Evolutionary conservation across 129 eudicot genomes (phyloP).

Genomic region (Tanacetum coccineum): DNA sequence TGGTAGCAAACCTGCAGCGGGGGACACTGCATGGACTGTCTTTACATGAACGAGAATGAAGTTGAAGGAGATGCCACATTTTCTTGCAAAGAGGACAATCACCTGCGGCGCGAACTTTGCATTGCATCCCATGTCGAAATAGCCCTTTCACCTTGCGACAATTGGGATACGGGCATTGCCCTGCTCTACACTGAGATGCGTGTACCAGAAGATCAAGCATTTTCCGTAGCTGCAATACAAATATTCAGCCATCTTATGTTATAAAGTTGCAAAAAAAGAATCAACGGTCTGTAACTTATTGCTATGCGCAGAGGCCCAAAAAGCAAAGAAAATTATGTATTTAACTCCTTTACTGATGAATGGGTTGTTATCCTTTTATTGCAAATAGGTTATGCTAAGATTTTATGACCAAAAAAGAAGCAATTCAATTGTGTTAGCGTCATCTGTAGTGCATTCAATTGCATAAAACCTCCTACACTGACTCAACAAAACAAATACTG

Average conservation of each 20-base stretch:
- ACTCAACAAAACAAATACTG: no score
- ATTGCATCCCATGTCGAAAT: constrained; percentile 84
- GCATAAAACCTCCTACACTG: no score
- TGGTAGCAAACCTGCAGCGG: constrained; percentile 74
- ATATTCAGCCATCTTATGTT: not conserved
- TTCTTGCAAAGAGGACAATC: constrained; percentile 89
- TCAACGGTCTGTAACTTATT: not conserved
- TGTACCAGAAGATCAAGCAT: constrained; percentile 98
- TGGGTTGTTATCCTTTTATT: not conserved
- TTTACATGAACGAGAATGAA: constrained; percentile 94
- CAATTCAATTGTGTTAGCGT: not conserved
- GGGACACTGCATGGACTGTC: constrained; percentile 84
- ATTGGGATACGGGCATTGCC: constrained; percentile 71
- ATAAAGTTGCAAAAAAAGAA: not conserved
- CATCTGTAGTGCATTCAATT: not conserved
- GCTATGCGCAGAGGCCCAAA: not conserved
- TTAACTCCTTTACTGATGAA: not conserved
- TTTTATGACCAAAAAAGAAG: not conserved
- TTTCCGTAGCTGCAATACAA: constrained; percentile 63
- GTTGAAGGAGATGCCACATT: constrained; percentile 97
- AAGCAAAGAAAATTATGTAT: not conserved
- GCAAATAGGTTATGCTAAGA: not conserved
- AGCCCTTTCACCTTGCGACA: constrained; percentile 96
- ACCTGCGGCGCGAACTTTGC: constrained; percentile 81
- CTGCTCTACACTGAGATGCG: constrained; percentile 85